Evolutionary conservation across 129 eudicot genomes (phyloP).

Genomic region (Cynara cardunculus): DNA sequence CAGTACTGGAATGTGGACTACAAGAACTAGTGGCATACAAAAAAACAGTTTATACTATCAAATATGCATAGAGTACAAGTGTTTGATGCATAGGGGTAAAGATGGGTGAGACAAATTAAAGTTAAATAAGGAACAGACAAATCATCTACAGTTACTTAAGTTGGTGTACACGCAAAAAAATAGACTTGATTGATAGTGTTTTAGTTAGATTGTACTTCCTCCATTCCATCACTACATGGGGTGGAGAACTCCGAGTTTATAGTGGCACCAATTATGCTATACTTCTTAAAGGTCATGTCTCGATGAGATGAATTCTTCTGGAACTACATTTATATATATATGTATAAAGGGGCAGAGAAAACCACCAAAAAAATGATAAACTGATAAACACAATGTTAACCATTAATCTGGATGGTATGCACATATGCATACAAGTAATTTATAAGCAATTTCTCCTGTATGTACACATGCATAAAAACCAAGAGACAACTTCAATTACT

Average conservation of each 20-base stretch:
- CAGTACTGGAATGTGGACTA: slow-evolving; percentile 5
- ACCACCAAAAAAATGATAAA: too few relatives aligned
- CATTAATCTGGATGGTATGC: too few relatives aligned
- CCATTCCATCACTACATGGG: slow-evolving; percentile 20
- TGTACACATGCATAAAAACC: too few relatives aligned
- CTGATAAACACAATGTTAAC: too few relatives aligned
- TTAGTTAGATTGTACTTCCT: slow-evolving; percentile 3
- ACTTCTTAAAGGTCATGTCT: neutral
- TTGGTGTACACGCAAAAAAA: slow-evolving; percentile 31
- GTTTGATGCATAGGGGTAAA: neutral
- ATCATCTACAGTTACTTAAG: slow-evolving; percentile 20
- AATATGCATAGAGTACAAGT: neutral
- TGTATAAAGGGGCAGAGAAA: too few relatives aligned
- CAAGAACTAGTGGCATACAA: slow-evolving; percentile 21
- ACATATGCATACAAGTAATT: too few relatives aligned
- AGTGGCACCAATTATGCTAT: slow-evolving; percentile 10
- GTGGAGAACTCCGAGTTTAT: slow-evolving; percentile 2
- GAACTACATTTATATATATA: neutral
- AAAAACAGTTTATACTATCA: neutral
- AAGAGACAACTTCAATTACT: too few relatives aligned
- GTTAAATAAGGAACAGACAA: neutral
- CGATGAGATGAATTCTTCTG: slow-evolving; percentile 5
- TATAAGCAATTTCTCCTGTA: too few relatives aligned
- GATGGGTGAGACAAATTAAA: neutral
- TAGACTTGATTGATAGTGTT: slow-evolving; percentile 12